Percentiles rank a stretch among this genome's conserved stretches.
Conservation (phyloP, 106 monocot species). For the Posidonia australis region DNA sequence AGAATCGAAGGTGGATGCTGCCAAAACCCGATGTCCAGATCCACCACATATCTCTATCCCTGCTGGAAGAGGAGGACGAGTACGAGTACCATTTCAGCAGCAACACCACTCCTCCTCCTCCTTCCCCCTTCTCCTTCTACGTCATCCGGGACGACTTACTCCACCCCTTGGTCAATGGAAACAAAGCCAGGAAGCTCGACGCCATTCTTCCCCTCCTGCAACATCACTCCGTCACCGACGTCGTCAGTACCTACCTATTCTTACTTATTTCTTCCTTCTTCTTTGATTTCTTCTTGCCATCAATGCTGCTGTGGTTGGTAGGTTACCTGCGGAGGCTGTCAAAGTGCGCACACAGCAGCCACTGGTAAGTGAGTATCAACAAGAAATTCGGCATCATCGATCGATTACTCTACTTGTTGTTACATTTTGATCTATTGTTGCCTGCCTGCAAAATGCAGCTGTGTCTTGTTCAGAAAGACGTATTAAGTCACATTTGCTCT, state of each 20-base stretch:
- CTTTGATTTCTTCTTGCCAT: too few relatives aligned
- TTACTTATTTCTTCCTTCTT: too few relatives aligned
- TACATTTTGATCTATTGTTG: too few relatives aligned
- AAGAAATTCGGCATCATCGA: too few relatives aligned
- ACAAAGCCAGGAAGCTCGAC: constrained; percentile 82
- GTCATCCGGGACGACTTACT: constrained; percentile 62
- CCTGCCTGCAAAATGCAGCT: too few relatives aligned
- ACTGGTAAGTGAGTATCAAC: too few relatives aligned
- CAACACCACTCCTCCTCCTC: constrained; percentile 11
- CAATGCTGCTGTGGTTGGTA: too few relatives aligned
- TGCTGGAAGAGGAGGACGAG: not conserved
- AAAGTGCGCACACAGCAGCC: constrained; percentile 77
- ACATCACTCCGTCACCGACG: constrained; percentile 29
- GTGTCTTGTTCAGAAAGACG: constrained; percentile 70
- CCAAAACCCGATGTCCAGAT: constrained; percentile 36
- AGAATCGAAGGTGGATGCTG: constrained; percentile 45
- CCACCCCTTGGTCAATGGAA: constrained; percentile 66
- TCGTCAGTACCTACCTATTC: too few relatives aligned
- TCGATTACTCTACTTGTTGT: too few relatives aligned
- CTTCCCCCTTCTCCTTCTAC: too few relatives aligned
- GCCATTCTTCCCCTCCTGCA: constrained; percentile 53
- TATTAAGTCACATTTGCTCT: constrained; percentile 52
- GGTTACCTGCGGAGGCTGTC: constrained; percentile 80
- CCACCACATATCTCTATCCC: constrained; percentile 40
- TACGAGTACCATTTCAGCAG: constrained; percentile 14